Conservation (phyloP, 2,329 filamentous ascomycete genomes). For the Alternaria tenuissima region DNA sequence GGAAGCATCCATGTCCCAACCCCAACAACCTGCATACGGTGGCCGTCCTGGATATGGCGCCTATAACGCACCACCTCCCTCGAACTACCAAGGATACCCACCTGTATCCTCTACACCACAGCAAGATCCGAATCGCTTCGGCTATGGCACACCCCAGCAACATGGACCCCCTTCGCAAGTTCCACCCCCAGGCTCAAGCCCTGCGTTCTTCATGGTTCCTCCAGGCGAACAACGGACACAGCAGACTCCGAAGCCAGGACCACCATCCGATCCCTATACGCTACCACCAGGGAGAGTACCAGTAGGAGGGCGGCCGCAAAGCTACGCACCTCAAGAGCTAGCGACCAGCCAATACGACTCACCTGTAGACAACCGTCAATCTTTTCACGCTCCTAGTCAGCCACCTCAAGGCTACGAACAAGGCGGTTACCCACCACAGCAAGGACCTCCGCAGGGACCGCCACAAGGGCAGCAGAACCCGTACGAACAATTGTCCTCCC, state of each 20-base stretch:
- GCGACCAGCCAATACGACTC: slow-evolving; percentile 58
- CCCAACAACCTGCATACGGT: slow-evolving; percentile 80
- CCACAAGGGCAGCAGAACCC: slow-evolving; percentile 32
- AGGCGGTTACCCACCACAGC: slow-evolving; percentile 38
- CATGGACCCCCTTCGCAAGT: slow-evolving; percentile 50
- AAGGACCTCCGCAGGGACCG: slow-evolving; percentile 24
- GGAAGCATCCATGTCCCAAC: slow-evolving; percentile 95
- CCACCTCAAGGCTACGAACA: slow-evolving; percentile 37
- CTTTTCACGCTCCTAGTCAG: slow-evolving; percentile 42
- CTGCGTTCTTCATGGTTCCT: slow-evolving; percentile 52
- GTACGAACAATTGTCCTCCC: slow-evolving; percentile 40
- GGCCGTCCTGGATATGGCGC: slow-evolving; percentile 61
- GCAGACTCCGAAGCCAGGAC: slow-evolving; percentile 41
- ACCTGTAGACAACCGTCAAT: slow-evolving; percentile 56
- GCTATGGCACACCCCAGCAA: slow-evolving; percentile 43
- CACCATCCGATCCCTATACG: slow-evolving; percentile 49
- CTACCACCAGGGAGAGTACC: slow-evolving; percentile 48
- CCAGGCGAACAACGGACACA: slow-evolving; percentile 42
- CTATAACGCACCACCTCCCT: slow-evolving; percentile 45
- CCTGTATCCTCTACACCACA: slow-evolving; percentile 45
- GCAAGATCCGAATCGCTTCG: slow-evolving; percentile 42
- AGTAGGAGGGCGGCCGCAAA: slow-evolving; percentile 45
- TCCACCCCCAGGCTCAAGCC: slow-evolving; percentile 47
- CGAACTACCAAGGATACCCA: slow-evolving; percentile 44
- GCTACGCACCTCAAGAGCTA: slow-evolving; percentile 57